phyloP scores from a whole-genome alignment of 768 basidiomycete genomes.

The Tricholoma hemisulphureum region DNA sequence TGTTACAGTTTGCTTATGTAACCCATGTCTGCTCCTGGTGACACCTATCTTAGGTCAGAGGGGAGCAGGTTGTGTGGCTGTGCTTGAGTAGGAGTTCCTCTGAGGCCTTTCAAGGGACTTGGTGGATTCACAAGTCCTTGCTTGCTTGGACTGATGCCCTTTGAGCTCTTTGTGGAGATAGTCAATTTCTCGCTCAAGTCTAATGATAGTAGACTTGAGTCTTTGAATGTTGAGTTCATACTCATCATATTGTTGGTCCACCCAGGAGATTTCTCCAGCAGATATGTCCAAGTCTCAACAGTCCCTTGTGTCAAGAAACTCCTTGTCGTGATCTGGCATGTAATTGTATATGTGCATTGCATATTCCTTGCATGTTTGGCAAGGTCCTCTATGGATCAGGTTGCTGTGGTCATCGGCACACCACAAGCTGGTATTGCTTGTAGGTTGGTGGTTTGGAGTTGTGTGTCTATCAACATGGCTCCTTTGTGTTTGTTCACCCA shows the following conservation, averaged over 20 bases:
- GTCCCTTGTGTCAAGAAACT: not conserved
- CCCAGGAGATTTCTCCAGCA: not conserved
- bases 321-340: not conserved
- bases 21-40: too few relatives aligned
- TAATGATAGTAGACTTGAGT: not conserved
- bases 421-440: not conserved
- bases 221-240: not conserved
- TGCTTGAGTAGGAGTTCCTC: not conserved
- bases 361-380: not conserved
- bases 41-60: too few relatives aligned
- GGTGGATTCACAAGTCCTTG: not conserved
- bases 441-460: too few relatives aligned
- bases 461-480: too few relatives aligned
- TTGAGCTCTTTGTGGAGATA: not conserved
- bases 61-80: too few relatives aligned
- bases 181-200: not conserved
- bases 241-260: not conserved
- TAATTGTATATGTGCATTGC: not conserved
- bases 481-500: too few relatives aligned
- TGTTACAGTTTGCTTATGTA: too few relatives aligned
- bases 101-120: not conserved
- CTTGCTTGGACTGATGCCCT: not conserved
- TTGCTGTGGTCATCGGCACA: not conserved
- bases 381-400: not conserved
- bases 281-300: not conserved